Conservation (phyloP, 2,329 filamentous ascomycete species). For the Phaeophleospora eucalypticola region DNA sequence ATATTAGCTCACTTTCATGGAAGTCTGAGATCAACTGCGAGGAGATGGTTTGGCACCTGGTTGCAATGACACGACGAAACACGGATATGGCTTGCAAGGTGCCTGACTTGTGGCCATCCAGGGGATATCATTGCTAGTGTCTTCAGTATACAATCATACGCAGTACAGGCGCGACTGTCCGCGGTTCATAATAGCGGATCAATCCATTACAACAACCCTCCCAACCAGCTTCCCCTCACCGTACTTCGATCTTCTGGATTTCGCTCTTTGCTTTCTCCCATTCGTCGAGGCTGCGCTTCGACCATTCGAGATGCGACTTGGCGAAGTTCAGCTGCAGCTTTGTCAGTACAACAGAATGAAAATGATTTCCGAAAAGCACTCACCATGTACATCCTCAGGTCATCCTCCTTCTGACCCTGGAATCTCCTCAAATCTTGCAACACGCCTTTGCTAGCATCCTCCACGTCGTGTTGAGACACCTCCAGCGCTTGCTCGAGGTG, state of each 20-base stretch:
- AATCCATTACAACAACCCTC: too few species aligned
- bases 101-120: background rate
- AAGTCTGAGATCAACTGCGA: too few species aligned
- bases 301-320: conserved; percentile 90
- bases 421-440: conserved; percentile 88
- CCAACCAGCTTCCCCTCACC: conserved; percentile 2
- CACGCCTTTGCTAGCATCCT: conserved; percentile 83
- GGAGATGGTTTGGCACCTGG: too few species aligned
- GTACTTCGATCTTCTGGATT: conserved; percentile 74
- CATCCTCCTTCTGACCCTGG: conserved; percentile 92
- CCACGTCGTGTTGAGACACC: conserved; percentile 85
- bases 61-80: background rate
- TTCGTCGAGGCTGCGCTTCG: conserved; percentile 81
- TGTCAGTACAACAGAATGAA: conserved; percentile 5
- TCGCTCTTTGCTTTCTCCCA: conserved; percentile 89
- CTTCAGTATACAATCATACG: conserved; percentile 3
- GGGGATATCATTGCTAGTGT: conserved; percentile 5
- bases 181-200: background rate
- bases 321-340: conserved; percentile 74
- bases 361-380: conserved; percentile 33
- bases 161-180: background rate
- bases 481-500: conserved; percentile 88
- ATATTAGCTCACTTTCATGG: too few species aligned
- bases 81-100: background rate
- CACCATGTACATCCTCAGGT: conserved; percentile 93